Evolutionary conservation across 805 yeast species (phyloP).

Genomic region (Kuraishia piskuri): DNA sequence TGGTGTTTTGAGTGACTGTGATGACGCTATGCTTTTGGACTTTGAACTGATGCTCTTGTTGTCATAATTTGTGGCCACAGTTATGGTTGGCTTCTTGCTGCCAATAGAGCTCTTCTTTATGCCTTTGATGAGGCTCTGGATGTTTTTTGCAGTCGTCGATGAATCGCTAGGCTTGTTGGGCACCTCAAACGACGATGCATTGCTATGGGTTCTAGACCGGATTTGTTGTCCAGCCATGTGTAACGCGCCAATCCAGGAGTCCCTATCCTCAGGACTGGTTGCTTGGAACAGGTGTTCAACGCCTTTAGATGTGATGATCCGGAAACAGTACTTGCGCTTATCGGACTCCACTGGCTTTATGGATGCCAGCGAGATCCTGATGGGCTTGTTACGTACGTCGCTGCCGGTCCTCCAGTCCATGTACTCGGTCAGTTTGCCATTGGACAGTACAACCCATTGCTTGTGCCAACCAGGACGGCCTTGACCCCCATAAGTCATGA

Average conservation of each 20-base stretch:
- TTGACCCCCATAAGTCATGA: conserved; percentile 52
- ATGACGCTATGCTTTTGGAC: no score
- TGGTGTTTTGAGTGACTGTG: background rate
- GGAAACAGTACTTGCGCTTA: conserved; percentile 55
- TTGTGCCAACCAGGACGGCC: conserved; percentile 77
- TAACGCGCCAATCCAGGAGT: conserved; percentile 59
- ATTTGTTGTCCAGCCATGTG: conserved; percentile 39
- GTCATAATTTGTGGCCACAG: background rate
- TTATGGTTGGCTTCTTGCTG: background rate
- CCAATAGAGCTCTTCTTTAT: background rate
- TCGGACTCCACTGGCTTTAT: conserved; percentile 41
- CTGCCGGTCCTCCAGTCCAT: conserved; percentile 74
- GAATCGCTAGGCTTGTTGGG: background rate
- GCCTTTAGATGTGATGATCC: conserved; percentile 63
- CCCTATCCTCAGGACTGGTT: conserved; percentile 54
- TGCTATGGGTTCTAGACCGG: conserved; percentile 7
- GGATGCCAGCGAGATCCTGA: conserved; percentile 62
- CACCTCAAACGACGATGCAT: background rate
- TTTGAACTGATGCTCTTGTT: background rate
- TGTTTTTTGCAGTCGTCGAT: background rate
- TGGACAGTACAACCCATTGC: conserved; percentile 71
- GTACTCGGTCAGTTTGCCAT: conserved; percentile 63
- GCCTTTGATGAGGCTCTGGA: background rate
- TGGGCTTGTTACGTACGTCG: conserved; percentile 53
- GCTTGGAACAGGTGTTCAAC: conserved; percentile 69